Conservation (phyloP, 2,329 filamentous ascomycete genomes). For the Fusarium begoniae region DNA sequence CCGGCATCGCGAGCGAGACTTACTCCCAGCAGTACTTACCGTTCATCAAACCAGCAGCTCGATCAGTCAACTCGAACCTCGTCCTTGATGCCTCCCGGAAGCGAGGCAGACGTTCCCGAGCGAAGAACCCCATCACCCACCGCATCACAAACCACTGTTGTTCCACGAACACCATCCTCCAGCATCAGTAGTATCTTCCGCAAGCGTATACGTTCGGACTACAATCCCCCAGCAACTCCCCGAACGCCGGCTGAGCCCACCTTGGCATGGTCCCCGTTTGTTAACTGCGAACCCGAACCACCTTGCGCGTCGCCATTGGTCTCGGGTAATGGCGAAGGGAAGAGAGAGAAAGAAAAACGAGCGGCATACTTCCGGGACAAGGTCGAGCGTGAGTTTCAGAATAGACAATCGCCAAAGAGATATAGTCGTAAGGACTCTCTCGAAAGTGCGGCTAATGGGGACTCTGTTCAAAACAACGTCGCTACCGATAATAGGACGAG, state of each 20-base stretch:
- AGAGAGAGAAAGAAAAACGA: slow-evolving; percentile 28
- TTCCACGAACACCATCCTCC: slow-evolving; percentile 36
- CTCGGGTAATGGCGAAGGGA: slow-evolving; percentile 29
- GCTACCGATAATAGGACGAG: slow-evolving; percentile 22
- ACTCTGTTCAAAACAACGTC: slow-evolving; percentile 6
- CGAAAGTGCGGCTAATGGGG: slow-evolving; percentile 13
- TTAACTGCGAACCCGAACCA: slow-evolving; percentile 26
- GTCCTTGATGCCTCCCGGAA: neutral
- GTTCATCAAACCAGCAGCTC: slow-evolving; percentile 16
- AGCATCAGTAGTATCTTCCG: slow-evolving; percentile 41
- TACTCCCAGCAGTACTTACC: slow-evolving; percentile 2
- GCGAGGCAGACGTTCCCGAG: neutral
- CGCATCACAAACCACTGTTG: neutral
- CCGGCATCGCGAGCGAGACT: neutral
- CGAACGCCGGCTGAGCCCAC: slow-evolving; percentile 32
- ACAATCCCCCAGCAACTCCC: slow-evolving; percentile 24
- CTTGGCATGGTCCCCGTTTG: slow-evolving; percentile 42
- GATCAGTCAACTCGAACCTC: slow-evolving; percentile 5
- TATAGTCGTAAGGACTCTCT: slow-evolving; percentile 17
- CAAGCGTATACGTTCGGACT: slow-evolving; percentile 37
- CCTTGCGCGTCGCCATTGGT: slow-evolving; percentile 39
- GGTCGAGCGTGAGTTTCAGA: slow-evolving; percentile 21
- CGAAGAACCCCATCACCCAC: slow-evolving; percentile 19
- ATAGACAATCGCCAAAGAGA: slow-evolving; percentile 6
- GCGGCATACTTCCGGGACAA: slow-evolving; percentile 37